A percentile compares a stretch with the other conserved stretches of the same genome.
These are phyloP conservation scores for Coemansia sp. DNA, from an alignment of 192 early-diverging fungal species.

Conservation along the genomic window DNA sequence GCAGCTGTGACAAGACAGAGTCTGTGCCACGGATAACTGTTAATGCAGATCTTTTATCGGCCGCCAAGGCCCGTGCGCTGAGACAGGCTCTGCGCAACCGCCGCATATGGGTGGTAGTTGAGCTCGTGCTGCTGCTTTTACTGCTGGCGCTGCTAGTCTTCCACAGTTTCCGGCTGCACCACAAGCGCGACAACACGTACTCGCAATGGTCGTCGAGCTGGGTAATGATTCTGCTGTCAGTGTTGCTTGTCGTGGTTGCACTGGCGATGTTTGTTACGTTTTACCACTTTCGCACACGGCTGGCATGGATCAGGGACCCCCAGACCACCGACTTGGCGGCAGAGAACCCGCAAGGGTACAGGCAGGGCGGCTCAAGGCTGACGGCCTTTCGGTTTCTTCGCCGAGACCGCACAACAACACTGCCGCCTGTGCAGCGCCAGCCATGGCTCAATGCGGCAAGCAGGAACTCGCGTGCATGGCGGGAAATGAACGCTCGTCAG, in stretches of 20 bases:
- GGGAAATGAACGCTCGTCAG: constrained; percentile 32
- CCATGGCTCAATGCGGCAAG: constrained; percentile 35
- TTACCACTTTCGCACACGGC: constrained; percentile 41
- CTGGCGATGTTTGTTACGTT: constrained; percentile 38
- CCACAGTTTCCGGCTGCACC: constrained; percentile 44
- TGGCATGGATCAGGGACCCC: constrained; percentile 33
- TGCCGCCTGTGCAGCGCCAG: constrained; percentile 8
- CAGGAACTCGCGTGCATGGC: constrained; percentile 44
- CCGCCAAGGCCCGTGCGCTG: constrained; percentile 25
- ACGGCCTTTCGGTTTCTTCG: constrained; percentile 4
- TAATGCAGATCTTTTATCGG: constrained; percentile 12
- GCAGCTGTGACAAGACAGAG: constrained; percentile 3
- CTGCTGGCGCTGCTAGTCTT: constrained; percentile 43
- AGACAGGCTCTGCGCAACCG: constrained; percentile 25
- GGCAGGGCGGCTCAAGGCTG: constrained; percentile 9
- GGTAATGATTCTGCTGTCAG: constrained; percentile 50
- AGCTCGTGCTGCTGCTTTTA: constrained; percentile 29
- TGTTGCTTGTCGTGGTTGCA: constrained; percentile 37
- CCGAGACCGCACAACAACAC: neutral
- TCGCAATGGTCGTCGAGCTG: constrained; percentile 51
- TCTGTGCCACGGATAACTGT: constrained; percentile 7
- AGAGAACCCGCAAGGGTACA: constrained; percentile 10
- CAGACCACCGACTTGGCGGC: constrained; percentile 31
- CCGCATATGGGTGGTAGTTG: constrained; percentile 20
- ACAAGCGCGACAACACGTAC: constrained; percentile 32